Percentiles rank a stretch among this genome's conserved stretches.
phyloP scores from a whole-genome alignment of 108 stramenopile species.

The Cyclotella choctawhatcheeana region DNA sequence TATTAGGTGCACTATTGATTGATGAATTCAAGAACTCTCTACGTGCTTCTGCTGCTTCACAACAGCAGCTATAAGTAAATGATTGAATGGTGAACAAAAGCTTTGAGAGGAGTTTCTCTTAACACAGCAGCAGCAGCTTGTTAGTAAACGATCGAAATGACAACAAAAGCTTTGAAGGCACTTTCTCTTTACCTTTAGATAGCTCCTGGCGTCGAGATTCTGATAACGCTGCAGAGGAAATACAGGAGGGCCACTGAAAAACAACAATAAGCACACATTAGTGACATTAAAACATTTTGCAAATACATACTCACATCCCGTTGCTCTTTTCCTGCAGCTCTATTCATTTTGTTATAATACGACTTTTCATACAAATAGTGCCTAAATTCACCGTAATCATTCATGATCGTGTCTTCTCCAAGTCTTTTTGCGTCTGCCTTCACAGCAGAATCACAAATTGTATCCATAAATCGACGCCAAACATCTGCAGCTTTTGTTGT shows the following conservation, averaged over 20 bases:
- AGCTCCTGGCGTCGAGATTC: constrained; percentile 78
- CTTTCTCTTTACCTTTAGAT: constrained; percentile 54
- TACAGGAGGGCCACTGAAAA: constrained; percentile 80
- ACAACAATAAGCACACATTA: not conserved
- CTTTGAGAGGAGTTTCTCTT: constrained; percentile 55
- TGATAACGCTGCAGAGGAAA: constrained; percentile 64
- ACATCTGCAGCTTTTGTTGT: constrained; percentile 76
- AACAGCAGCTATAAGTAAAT: constrained; percentile 55
- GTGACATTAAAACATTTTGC: not conserved
- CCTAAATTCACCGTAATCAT: constrained; percentile 83
- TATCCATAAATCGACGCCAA: constrained; percentile 82
- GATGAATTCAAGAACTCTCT: constrained; percentile 48
- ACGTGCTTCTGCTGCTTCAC: constrained; percentile 70
- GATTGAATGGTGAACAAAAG: constrained; percentile 60
- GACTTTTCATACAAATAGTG: constrained; percentile 83
- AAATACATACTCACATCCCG: constrained; percentile 64
- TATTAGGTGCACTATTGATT: constrained; percentile 18
- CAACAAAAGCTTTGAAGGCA: constrained; percentile 67
- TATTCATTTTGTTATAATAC: constrained; percentile 68
- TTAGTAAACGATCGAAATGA: constrained; percentile 34
- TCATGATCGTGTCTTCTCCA: constrained; percentile 68
- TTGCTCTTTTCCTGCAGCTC: constrained; percentile 62
- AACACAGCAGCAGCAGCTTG: constrained; percentile 78
- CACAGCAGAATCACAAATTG: constrained; percentile 69
- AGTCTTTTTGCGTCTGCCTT: constrained; percentile 79